Percentiles rank a stretch among this genome's conserved stretches.
Evolutionary conservation across 768 basidiomycete genomes (phyloP).

Genomic region (Trametes cubensis): DNA sequence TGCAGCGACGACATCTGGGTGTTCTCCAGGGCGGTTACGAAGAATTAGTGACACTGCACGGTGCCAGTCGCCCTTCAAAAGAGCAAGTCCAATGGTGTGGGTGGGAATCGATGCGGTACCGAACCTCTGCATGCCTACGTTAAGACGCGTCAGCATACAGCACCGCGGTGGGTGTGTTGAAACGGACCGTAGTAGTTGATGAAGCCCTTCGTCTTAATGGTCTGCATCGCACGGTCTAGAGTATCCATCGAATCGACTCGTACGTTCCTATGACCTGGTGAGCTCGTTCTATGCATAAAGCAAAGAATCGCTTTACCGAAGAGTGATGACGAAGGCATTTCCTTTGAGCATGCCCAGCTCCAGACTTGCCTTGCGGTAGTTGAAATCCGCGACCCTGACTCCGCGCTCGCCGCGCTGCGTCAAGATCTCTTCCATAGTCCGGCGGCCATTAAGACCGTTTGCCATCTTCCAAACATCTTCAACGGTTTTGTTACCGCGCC

Average conservation of each 20-base stretch:
- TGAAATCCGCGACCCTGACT: conserved; percentile 83
- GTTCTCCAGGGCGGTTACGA: conserved; percentile 83
- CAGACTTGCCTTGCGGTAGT: conserved; percentile 78
- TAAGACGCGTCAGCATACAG: neutral
- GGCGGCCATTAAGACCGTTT: conserved; percentile 65
- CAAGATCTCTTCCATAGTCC: conserved; percentile 58
- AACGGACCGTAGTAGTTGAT: conserved; percentile 93
- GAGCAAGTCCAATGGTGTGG: conserved; percentile 88
- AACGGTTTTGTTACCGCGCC: conserved; percentile 73
- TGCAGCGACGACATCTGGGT: conserved; percentile 85
- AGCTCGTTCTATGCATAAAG: conserved; percentile 10
- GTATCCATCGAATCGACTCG: conserved; percentile 73
- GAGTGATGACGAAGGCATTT: conserved; percentile 92
- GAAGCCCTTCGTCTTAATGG: conserved; percentile 83
- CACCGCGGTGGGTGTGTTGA: neutral
- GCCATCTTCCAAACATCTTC: conserved; percentile 84
- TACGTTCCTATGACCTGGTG: conserved; percentile 65
- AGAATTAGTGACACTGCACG: conserved; percentile 83
- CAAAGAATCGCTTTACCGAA: conserved; percentile 60
- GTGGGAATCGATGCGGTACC: conserved; percentile 96
- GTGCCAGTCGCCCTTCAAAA: conserved; percentile 90
- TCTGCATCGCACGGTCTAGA: conserved; percentile 74
- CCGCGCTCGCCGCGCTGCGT: conserved; percentile 86
- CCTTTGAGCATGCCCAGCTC: conserved; percentile 97
- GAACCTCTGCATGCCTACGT: conserved; percentile 94